Conservation (phyloP, 164 flowering plant species). For the Protea cynaroides region DNA sequence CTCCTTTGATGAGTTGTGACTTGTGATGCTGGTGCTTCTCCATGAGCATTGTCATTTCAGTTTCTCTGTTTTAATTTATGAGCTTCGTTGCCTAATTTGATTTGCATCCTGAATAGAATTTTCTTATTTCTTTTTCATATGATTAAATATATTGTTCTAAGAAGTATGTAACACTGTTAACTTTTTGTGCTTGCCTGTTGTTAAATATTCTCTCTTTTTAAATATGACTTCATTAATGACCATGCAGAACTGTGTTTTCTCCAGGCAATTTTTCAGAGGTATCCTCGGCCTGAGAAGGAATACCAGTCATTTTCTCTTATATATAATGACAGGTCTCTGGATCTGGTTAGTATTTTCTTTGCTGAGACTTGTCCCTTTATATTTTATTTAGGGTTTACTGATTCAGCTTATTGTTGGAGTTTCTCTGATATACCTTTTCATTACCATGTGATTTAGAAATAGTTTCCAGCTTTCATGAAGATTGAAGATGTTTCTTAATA, state of each 20-base stretch:
- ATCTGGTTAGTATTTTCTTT: slow-evolving; percentile 52
- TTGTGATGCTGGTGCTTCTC: too few species aligned
- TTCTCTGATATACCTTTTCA: not conserved
- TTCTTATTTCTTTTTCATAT: not conserved
- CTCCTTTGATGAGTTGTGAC: too few species aligned
- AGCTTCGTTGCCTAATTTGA: too few species aligned
- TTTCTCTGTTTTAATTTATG: too few species aligned
- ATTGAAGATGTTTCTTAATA: slow-evolving; percentile 5
- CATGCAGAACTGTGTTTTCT: slow-evolving; percentile 15
- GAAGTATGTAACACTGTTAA: not conserved
- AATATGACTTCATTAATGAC: slow-evolving; percentile 4
- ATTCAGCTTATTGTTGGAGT: not conserved
- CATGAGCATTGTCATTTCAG: too few species aligned
- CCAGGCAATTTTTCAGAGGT: slow-evolving; percentile 92
- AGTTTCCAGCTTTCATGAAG: not conserved
- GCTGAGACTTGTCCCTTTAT: not conserved
- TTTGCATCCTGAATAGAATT: too few species aligned
- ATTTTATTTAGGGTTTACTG: not conserved
- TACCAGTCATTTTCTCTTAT: slow-evolving; percentile 93
- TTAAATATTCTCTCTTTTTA: not conserved
- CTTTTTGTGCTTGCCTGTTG: not conserved
- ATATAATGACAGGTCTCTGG: slow-evolving; percentile 81
- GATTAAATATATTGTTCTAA: too few species aligned
- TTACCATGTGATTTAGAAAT: not conserved
- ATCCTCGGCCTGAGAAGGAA: slow-evolving; percentile 96